phyloP scores from a whole-genome alignment of 2,329 filamentous ascomycete species.

The Exophiala sp. region DNA sequence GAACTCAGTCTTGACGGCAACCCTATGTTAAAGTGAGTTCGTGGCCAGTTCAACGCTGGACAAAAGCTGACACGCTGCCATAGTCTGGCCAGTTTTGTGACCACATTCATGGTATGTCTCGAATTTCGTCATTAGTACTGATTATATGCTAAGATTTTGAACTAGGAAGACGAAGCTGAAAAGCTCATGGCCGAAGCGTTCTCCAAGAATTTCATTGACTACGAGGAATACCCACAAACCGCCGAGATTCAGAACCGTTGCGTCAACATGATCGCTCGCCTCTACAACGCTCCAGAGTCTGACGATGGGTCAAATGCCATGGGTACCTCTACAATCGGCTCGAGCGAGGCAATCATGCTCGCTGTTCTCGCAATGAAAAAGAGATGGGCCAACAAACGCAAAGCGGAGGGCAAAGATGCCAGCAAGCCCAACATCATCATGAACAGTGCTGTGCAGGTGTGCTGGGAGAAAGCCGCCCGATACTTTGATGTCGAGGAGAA shows the following conservation, averaged over 20 bases:
- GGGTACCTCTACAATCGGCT: conserved; percentile 83
- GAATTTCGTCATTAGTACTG: not conserved
- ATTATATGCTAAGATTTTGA: not conserved
- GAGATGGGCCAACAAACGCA: conserved; percentile 81
- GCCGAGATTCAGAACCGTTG: conserved; percentile 88
- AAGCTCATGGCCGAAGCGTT: conserved; percentile 91
- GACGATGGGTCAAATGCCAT: conserved; percentile 58
- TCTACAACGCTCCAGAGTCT: conserved; percentile 71
- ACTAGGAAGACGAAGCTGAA: conserved; percentile 83
- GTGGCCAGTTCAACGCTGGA: not conserved
- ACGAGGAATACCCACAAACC: conserved; percentile 75
- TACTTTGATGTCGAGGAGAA: conserved; percentile 94
- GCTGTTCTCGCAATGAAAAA: conserved; percentile 80
- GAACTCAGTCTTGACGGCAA: conserved; percentile 87
- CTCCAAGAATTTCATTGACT: conserved; percentile 92
- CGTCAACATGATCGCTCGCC: conserved; percentile 79
- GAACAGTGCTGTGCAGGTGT: conserved; percentile 93
- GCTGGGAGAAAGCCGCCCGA: conserved; percentile 87
- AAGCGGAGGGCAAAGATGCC: conserved; percentile 71
- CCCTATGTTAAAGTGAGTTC: conserved; percentile 61
- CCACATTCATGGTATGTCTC: conserved; percentile 80
- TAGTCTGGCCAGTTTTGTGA: conserved; percentile 86
- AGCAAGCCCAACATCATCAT: conserved; percentile 88
- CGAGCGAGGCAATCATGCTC: conserved; percentile 62
- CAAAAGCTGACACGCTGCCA: conserved; percentile 11